Base-by-base conservation (phyloP, 805 yeast genomes). In the Metschnikowia cerradonensis region DNA sequence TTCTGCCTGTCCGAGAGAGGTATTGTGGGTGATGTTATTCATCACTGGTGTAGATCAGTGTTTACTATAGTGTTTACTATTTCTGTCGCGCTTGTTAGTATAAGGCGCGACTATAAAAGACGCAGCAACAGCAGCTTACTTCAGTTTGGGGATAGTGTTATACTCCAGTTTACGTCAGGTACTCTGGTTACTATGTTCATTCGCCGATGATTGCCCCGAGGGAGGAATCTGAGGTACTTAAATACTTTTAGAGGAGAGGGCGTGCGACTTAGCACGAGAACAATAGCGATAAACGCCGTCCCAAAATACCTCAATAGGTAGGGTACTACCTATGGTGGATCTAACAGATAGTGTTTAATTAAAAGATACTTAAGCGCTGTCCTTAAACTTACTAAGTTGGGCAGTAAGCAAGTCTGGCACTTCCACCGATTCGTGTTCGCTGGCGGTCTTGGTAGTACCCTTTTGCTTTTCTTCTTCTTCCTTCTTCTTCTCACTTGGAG, bases 361-460 rank as follows among this genome's bases (percentile, higher is more conserved):
- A 30, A 36, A 35, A 22, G 13, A 20, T 23, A 17, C 20, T 41
- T 41, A 41, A 31, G 46, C 42, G 31, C 41, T 45, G 48, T 71
- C 68, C 59, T 68, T 69, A 40, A 73, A 56, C 59, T 66, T 72
- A 48, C 60, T 66, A 45, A 73, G 69, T 60, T 71, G 68, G 50
- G 73, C 81, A 35, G 68, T 75, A 57, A 77, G 71, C 35, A 70
- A 65, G 22, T 73, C 77, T 4, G 83, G 82, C 36, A 79, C 83
- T 52, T 77, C 82, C 23, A 74, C 67, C 5, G 77, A 68, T 51
- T 77, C 80, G 50, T 75, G 77, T 41, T 71, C 76, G 10, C 60
- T 62, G 23, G 61, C 61, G 22, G 56, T 39, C 49, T 58, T 59
- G 6, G 54, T 35, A 43, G 40, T 45, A 45, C 50, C 52, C 37